phyloP scores from a whole-genome alignment of 306 rosid genomes.

The Luffa acutangula region DNA sequence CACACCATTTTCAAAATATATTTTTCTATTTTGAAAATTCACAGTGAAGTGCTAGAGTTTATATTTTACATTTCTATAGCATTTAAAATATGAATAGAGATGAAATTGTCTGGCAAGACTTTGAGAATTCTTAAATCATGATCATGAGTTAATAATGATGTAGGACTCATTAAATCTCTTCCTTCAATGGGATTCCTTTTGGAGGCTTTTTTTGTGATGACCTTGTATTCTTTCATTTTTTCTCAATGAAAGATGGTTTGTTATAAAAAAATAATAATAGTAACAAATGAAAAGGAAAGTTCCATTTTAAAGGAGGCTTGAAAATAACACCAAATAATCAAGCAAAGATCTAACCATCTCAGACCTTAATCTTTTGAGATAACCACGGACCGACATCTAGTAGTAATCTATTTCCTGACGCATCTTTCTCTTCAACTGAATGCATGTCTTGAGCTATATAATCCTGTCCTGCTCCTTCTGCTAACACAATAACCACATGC shows the following conservation, averaged over 20 bases:
- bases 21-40: neutral
- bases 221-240: too few relatives aligned
- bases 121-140: neutral
- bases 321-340: neutral
- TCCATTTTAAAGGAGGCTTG: neutral
- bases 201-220: too few relatives aligned
- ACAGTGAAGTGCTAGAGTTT: neutral
- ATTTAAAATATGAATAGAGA: neutral
- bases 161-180: neutral
- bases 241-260: too few relatives aligned
- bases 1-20: neutral
- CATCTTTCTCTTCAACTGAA: slow-evolving; percentile 44
- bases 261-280: too few relatives aligned
- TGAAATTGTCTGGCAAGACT: neutral
- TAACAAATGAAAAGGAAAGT: neutral
- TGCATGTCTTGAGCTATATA: slow-evolving; percentile 47
- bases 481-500: slow-evolving; percentile 82
- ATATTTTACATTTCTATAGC: neutral
- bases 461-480: slow-evolving; percentile 97
- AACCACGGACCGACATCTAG: slow-evolving; percentile 85
- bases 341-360: slow-evolving; percentile 11
- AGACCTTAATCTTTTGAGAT: slow-evolving; percentile 69
- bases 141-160: neutral
- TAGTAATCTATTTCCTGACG: slow-evolving; percentile 84
- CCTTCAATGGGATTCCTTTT: too few relatives aligned